Conservation (phyloP, 2,329 filamentous ascomycete genomes). For the Fusarium liriodendri region DNA sequence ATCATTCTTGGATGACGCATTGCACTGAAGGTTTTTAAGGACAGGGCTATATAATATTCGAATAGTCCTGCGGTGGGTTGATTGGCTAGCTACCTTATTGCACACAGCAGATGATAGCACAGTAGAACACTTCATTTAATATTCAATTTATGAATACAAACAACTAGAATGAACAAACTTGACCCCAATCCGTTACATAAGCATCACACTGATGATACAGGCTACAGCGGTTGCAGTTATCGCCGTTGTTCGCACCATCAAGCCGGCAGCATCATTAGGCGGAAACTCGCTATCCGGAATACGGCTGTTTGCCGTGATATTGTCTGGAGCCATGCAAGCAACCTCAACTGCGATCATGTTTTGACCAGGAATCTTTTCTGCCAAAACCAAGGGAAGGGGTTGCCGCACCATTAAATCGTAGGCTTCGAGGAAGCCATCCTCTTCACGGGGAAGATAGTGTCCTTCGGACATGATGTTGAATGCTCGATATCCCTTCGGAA, state of each 20-base stretch:
- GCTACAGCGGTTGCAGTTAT: neutral
- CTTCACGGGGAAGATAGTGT: too few species aligned
- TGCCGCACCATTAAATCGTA: too few species aligned
- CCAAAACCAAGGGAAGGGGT: neutral
- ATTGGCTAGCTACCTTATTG: too few species aligned
- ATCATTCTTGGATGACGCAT: neutral
- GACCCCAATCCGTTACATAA: neutral
- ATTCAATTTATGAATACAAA: neutral
- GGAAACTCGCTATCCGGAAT: neutral
- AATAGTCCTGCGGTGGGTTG: too few species aligned
- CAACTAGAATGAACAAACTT: neutral
- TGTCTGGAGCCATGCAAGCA: neutral
- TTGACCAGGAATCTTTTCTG: neutral
- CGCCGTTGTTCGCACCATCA: neutral
- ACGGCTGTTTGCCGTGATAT: neutral
- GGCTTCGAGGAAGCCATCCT: too few species aligned
- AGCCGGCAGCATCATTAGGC: neutral
- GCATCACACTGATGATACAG: neutral
- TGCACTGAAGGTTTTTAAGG: neutral
- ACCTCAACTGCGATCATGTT: neutral
- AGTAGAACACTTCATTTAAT: neutral
- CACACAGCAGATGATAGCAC: too few species aligned
- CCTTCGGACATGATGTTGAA: too few species aligned
- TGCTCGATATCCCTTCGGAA: too few species aligned
- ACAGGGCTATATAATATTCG: neutral